Percentiles rank a stretch among this genome's conserved stretches.
Evolutionary conservation across 352 stramenopile genomes (phyloP).

Genomic region (Pythium rhizo-oryzae): DNA sequence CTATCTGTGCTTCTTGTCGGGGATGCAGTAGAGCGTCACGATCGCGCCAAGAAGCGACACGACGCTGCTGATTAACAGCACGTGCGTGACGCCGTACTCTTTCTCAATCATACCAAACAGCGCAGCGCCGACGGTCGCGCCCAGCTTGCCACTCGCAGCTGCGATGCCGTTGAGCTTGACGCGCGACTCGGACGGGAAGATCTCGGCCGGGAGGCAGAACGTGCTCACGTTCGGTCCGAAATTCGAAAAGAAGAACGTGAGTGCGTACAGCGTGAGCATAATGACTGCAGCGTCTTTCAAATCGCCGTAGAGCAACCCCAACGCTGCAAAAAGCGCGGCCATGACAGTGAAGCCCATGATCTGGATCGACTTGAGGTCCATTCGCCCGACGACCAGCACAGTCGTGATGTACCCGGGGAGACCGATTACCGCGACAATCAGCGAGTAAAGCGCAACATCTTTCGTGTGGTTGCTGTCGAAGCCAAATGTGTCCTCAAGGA

Average conservation of each 20-base stretch:
- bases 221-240: conserved; percentile 88
- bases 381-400: conserved; percentile 57
- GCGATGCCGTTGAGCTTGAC: conserved; percentile 83
- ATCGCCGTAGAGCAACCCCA: conserved; percentile 59
- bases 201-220: conserved; percentile 84
- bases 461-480: conserved; percentile 59
- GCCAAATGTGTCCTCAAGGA: conserved; percentile 71
- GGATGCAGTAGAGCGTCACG: conserved; percentile 69
- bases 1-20: conserved; percentile 45
- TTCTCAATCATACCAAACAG: conserved; percentile 69
- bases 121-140: conserved; percentile 54
- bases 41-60: conserved; percentile 64
- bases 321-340: conserved; percentile 60
- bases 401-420: conserved; percentile 75
- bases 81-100: conserved; percentile 54
- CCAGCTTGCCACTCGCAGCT: conserved; percentile 77
- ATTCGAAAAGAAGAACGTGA: conserved; percentile 91
- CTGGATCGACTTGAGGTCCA: conserved; percentile 83
- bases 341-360: conserved; percentile 79
- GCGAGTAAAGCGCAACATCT: conserved; percentile 62
- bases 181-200: conserved; percentile 69
- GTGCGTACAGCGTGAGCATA: conserved; percentile 68
- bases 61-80: conserved; percentile 57
- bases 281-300: conserved; percentile 44
- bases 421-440: conserved; percentile 70